Conservation (phyloP, 179 eudicot species). For the Drosera spatulata region DNA sequence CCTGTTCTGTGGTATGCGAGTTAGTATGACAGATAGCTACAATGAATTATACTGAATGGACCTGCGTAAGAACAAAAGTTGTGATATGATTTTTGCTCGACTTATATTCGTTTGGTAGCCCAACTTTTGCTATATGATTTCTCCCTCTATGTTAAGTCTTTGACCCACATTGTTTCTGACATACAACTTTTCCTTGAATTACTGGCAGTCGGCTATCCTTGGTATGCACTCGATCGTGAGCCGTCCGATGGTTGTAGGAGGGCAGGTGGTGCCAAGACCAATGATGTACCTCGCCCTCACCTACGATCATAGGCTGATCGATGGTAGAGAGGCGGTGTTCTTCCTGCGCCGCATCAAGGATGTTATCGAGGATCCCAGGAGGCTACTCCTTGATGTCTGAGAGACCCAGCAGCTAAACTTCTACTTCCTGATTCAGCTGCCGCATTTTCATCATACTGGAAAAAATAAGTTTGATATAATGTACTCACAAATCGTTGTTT, state of each 20-base stretch:
- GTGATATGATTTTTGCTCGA: no score
- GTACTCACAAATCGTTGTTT: no score
- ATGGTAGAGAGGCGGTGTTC: slow-evolving; percentile 98
- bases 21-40: no score
- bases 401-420: not conserved
- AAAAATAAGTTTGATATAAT: no score
- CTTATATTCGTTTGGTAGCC: no score
- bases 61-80: no score
- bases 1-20: no score
- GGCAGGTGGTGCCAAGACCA: slow-evolving; percentile 75
- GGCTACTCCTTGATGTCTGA: slow-evolving; percentile 87
- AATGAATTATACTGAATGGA: no score
- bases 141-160: not conserved
- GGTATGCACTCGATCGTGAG: slow-evolving; percentile 96
- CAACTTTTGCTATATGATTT: no score
- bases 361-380: slow-evolving; percentile 95
- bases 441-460: not conserved
- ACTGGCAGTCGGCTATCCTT: slow-evolving; percentile 80
- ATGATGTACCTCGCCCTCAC: slow-evolving; percentile 98
- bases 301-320: slow-evolving; percentile 94
- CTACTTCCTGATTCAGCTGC: slow-evolving; percentile 2
- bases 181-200: not conserved
- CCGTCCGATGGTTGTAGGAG: slow-evolving; percentile 98
- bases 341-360: slow-evolving; percentile 95
- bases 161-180: not conserved